A percentile compares a stretch with the other conserved stretches of the same genome.
Evolutionary conservation across 306 rosid species (phyloP).

Genomic region (Prunus fruticosa): DNA sequence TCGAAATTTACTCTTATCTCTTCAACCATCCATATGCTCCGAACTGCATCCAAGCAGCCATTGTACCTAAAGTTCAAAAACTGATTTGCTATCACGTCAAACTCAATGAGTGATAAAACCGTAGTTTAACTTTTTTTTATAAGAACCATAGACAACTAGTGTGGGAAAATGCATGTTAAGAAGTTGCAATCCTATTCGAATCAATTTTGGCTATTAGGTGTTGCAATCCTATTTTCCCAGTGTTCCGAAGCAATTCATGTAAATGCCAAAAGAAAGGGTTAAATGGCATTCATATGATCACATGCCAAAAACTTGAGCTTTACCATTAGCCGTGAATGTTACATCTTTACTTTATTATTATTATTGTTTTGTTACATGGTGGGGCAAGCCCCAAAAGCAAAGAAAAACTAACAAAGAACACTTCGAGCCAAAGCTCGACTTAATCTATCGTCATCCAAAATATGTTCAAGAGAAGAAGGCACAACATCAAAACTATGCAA

Average conservation of each 20-base stretch:
- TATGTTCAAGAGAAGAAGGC: too few relatives aligned
- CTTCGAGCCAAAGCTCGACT: too few relatives aligned
- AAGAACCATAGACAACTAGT: not conserved
- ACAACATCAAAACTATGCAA: too few relatives aligned
- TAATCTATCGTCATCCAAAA: too few relatives aligned
- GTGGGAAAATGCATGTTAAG: constrained; percentile 4
- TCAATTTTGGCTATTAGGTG: not conserved
- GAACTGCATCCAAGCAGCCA: constrained; percentile 73
- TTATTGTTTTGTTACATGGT: not conserved
- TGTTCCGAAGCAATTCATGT: not conserved
- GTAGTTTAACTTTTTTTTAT: too few relatives aligned
- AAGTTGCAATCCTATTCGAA: not conserved
- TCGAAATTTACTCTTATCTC: not conserved
- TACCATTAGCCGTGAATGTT: not conserved
- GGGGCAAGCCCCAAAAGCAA: too few relatives aligned
- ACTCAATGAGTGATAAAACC: too few relatives aligned
- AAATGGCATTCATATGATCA: not conserved
- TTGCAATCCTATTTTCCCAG: not conserved
- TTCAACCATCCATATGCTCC: constrained; percentile 55
- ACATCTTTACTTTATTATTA: constrained; percentile 5
- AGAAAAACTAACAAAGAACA: too few relatives aligned
- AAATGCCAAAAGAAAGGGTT: not conserved
- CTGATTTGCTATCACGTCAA: too few relatives aligned
- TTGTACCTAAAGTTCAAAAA: constrained; percentile 44
- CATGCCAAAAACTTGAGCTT: not conserved